Conservation (phyloP, 495 filamentous ascomycete species). For the Trichocladium uniseriatum region DNA sequence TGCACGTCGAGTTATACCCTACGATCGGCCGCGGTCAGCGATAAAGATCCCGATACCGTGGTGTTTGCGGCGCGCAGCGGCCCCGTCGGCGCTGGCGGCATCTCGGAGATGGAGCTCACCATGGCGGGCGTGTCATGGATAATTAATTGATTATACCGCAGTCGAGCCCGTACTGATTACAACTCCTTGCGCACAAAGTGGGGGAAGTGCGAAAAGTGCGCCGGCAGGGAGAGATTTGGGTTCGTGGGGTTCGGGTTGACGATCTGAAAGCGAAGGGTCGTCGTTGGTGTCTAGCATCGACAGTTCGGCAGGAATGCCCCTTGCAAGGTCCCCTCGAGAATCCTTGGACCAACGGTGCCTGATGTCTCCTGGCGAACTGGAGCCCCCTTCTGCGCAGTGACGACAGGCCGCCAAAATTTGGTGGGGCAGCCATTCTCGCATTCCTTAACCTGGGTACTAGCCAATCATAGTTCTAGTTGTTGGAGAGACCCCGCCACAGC, state of each 20-base stretch:
- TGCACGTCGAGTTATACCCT: constrained; percentile 49
- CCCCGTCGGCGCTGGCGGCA: background rate
- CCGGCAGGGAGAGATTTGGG: background rate
- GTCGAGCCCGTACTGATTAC: background rate
- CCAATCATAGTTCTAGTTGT: background rate
- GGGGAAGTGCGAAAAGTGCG: too few species aligned
- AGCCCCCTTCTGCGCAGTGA: constrained; percentile 15
- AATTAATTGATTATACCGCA: constrained; percentile 2
- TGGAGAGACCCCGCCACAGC: background rate
- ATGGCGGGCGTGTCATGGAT: constrained; percentile 20
- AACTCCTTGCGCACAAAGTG: background rate
- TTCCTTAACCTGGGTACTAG: background rate
- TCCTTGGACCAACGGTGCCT: constrained; percentile 16
- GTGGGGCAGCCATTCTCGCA: constrained; percentile 14
- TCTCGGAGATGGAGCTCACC: constrained; percentile 16
- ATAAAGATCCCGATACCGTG: background rate
- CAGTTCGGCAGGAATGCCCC: background rate
- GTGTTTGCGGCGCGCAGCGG: background rate
- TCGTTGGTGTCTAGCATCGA: background rate
- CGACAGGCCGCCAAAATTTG: constrained; percentile 14
- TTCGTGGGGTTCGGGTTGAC: background rate
- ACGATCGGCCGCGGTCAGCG: constrained; percentile 10
- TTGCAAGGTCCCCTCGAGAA: background rate
- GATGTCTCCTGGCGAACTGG: constrained; percentile 7
- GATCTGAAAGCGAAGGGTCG: background rate